Evolutionary conservation across 192 early-diverging fungal genomes (phyloP), one percentile per base, ranked within the genome.

Genomic region (Entomortierella parvispora): DNA sequence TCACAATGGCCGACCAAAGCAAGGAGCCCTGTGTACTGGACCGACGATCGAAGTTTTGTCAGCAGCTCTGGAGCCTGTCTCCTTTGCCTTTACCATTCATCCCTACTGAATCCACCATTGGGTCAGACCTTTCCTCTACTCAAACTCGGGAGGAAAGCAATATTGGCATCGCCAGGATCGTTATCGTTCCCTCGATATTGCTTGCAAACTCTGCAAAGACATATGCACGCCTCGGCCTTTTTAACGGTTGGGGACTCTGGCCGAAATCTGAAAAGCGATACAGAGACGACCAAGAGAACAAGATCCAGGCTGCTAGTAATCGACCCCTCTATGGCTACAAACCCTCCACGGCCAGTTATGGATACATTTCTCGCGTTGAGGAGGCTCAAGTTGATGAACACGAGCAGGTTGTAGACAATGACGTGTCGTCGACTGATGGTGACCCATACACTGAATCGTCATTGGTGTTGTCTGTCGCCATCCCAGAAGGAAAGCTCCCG

Each of bases 191-290:
- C 11, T 32, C 52, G 11, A 50, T 62, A 11, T 53, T 47, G 29
- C 50, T 71, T 37, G 14, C 53, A 34, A n/a, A 28, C 14, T 64
- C 53, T 0, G 22, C 53, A 15, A 44, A 58, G 15, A 45, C 49
- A 0, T 71, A 71, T 17, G 45, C 32, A 2, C 7, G 17, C 0
- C 47, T 55, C 8, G 69, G 53, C 2, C 23, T 14, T 0, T 71
- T 71, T 20, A 32, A 58, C 33, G 61, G 49, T 2, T 71, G 69
- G 69, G 69, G 69, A 17, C 47, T 71, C 8, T 71, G 69, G 69
- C 54, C 69, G 1, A 71, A 64, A 20, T 52, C 61, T 8, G 69
- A 63, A 22, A 31, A 58, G 12, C 22, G 49, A n/a, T 71, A 58
- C 32, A 42, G 61, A 12, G 40, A 71, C 25, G 61, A 63, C 3